Evolutionary conservation across 2,329 filamentous ascomycete species (phyloP).

Genomic region (Cercospora sesami): DNA sequence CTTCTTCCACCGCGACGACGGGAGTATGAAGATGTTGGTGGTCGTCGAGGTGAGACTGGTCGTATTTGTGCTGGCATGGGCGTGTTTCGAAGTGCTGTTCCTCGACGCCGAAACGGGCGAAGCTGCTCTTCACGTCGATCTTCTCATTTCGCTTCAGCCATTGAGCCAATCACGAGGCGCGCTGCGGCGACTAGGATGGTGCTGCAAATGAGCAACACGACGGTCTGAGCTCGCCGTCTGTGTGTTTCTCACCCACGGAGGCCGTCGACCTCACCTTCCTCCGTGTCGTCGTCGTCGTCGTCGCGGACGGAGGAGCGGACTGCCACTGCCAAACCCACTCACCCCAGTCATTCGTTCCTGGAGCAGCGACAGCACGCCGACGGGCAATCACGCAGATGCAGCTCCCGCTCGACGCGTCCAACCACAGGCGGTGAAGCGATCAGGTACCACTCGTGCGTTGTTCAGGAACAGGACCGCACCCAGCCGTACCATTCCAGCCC

Average conservation of each 20-base stretch:
- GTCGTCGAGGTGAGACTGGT: neutral
- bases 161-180: constrained; percentile 1
- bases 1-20: neutral
- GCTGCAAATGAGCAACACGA: constrained; percentile 10
- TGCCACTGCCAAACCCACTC: neutral
- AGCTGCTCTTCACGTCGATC: neutral
- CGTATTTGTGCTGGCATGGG: neutral
- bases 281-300: constrained; percentile 1
- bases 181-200: neutral
- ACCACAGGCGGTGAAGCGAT: constrained; percentile 17
- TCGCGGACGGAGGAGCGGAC: neutral
- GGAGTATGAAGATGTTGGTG: neutral
- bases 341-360: constrained; percentile 16
- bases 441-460: neutral
- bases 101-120: constrained; percentile 1
- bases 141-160: constrained; percentile 2
- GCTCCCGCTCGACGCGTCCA: constrained; percentile 14
- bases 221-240: neutral
- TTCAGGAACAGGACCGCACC: constrained; percentile 1
- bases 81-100: neutral
- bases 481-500: constrained; percentile 2
- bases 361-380: neutral
- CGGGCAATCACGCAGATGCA: constrained; percentile 7
- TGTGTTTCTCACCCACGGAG: constrained; percentile 1
- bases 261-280: constrained; percentile 4